Base-by-base conservation (phyloP, 1,139 yeast species). In the Spencermartinsiella ligniputridi region DNA sequence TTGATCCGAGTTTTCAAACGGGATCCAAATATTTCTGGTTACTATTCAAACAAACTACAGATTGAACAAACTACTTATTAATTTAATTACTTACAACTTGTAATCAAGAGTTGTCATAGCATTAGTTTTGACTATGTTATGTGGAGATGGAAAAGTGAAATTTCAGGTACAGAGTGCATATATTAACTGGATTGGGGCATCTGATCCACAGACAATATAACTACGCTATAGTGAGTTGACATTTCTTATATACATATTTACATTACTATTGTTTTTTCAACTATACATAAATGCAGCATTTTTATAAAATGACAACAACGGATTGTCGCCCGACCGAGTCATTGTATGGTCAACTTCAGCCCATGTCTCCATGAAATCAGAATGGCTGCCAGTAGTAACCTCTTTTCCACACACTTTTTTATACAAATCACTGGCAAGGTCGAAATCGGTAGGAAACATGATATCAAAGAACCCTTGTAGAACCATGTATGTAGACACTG, bases 381-480 rank as follows among this genome's bases (percentile, higher is more conserved):
- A 66, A 62, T 87, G 95, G 33, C 79, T 65, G 38, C 76, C 71
- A 1, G 79, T 76, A 44, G 68, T 66, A 9, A 83, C 73, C 2
- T 73, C 63, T 53, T 78, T 83, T 0, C 88, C 89, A 12, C 83
- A 78, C 5, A 85, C 77, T 50, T 76, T 77, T 22, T 70, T 69
- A 58, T 88, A 88, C 50, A 87, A 51, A 44, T 79, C 81, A 38
- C 79, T 72, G 3, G 83, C 79, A 13, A 79, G 64, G 6, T 69
- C 68, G 61, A 88, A 88, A 57, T 87, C 85, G 0, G 96, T 87
- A 4, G 95, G 87, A 59, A 87, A 87, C 82, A 86, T 79, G 41
- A 88, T 87, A 62, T 87, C 95, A 61, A 86, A 87, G 56, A 75
- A 83, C 0, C 96, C 96, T 59, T 85, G 95, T 38, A 83, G 73